Evolutionary conservation across 148 eudicot genomes (phyloP).

Genomic region (Suaeda aralocaspica): DNA sequence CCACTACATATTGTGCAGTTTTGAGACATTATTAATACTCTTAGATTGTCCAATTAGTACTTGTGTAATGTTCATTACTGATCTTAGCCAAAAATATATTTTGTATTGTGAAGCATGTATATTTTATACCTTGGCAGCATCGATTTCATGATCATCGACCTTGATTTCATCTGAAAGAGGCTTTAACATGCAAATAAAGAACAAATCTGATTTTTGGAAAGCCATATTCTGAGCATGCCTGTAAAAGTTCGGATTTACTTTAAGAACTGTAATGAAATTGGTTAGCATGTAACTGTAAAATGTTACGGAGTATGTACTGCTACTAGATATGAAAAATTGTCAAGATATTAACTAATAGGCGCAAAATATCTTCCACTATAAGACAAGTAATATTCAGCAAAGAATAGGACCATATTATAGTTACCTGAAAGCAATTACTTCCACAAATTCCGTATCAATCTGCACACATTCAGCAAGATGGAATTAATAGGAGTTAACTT

Average conservation of each 20-base stretch:
- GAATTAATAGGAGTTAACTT: not conserved
- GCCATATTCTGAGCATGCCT: conserved; percentile 93
- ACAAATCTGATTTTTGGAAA: conserved; percentile 83
- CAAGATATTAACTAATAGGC: too few species aligned
- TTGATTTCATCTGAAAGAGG: conserved; percentile 59
- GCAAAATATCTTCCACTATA: too few species aligned
- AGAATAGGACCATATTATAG: not conserved
- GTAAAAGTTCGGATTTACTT: not conserved
- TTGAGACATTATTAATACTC: not conserved
- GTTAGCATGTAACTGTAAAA: not conserved
- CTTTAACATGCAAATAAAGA: conserved; percentile 77
- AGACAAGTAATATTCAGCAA: not conserved
- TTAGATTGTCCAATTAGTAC: not conserved
- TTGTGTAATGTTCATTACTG: too few species aligned
- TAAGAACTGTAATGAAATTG: not conserved
- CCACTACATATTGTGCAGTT: conserved; percentile 51
- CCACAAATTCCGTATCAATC: conserved; percentile 79
- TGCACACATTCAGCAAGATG: conserved; percentile 29
- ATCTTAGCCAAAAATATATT: not conserved
- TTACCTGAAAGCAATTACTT: conserved; percentile 90
- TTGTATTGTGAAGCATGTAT: too few species aligned
- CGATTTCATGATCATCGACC: conserved; percentile 71
- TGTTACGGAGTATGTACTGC: too few species aligned
- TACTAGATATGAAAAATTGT: too few species aligned
- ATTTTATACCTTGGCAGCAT: conserved; percentile 81